A percentile compares a stretch with the other conserved stretches of the same genome.
phyloP scores from a whole-genome alignment of 305 asterid genomes.

The Nicotiana rustica region DNA sequence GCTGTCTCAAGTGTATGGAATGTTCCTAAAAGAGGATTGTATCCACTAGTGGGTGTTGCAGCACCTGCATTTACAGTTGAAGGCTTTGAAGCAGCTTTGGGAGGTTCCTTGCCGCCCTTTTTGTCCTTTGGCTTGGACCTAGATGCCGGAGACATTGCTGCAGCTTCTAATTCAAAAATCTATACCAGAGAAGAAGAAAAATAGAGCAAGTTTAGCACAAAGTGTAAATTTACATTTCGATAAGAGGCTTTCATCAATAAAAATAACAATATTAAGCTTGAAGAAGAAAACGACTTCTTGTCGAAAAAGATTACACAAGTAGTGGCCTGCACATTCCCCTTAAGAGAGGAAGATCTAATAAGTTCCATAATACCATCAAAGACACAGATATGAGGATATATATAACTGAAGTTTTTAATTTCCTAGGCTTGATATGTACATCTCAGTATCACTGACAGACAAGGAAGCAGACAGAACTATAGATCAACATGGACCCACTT shows the following conservation, averaged over 20 bases:
- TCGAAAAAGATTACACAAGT: background rate
- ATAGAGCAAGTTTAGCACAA: background rate
- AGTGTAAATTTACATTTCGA: background rate
- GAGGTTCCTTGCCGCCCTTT: constrained; percentile 61
- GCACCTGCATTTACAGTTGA: constrained; percentile 52
- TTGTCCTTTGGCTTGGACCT: constrained; percentile 68
- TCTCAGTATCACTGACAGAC: constrained; percentile 2
- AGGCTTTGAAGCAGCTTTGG: constrained; percentile 59
- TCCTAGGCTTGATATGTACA: constrained; percentile 5
- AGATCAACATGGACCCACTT: background rate
- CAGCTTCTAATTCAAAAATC: constrained; percentile 46
- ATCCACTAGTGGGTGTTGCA: constrained; percentile 70
- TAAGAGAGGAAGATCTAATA: constrained; percentile 3
- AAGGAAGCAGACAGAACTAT: background rate
- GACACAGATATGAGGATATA: background rate
- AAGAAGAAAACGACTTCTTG: background rate
- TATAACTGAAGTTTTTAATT: constrained; percentile 11
- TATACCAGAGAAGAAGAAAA: constrained; percentile 37
- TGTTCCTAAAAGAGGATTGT: constrained; percentile 78
- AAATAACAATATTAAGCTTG: background rate
- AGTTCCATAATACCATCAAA: background rate
- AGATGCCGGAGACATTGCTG: constrained; percentile 68
- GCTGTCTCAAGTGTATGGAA: constrained; percentile 74
- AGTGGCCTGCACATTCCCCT: background rate
- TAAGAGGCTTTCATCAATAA: background rate